A percentile compares a stretch with the other conserved stretches of the same genome.
phyloP scores from a whole-genome alignment of 2,329 filamentous ascomycete species.

The Paramyrothecium sp. region DNA sequence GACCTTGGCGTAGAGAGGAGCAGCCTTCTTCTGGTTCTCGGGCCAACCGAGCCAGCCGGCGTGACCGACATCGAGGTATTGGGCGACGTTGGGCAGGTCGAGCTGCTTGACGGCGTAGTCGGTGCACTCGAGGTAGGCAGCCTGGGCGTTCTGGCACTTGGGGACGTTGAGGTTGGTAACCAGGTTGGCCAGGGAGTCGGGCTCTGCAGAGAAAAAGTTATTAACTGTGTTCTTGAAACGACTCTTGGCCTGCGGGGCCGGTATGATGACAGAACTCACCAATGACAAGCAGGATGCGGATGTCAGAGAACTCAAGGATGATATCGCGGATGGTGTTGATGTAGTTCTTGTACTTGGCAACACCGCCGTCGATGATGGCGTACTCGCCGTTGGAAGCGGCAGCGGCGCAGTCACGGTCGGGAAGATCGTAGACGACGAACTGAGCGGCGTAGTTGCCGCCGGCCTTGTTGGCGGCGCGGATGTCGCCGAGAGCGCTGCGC shows the following conservation, averaged over 20 bases:
- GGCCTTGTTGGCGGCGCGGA: constrained; percentile 34
- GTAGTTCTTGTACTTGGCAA: constrained; percentile 54
- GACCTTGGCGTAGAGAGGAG: constrained; percentile 42
- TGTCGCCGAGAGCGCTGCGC: constrained; percentile 42
- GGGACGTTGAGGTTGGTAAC: constrained; percentile 52
- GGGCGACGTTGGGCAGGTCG: constrained; percentile 54
- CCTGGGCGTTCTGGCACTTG: constrained; percentile 48
- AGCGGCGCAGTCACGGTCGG: constrained; percentile 57
- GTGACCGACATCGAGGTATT: constrained; percentile 59
- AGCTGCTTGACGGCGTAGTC: constrained; percentile 50
- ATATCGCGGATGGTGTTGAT: constrained; percentile 47
- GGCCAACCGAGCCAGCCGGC: constrained; percentile 59
- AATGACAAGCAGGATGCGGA: constrained; percentile 43
- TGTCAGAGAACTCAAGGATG: constrained; percentile 40
- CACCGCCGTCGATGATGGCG: constrained; percentile 46
- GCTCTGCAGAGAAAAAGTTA: constrained; percentile 34
- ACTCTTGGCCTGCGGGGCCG: rapidly evolving
- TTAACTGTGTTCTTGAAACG: background rate
- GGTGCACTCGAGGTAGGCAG: constrained; percentile 47
- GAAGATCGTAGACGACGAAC: constrained; percentile 57
- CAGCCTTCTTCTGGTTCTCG: constrained; percentile 49
- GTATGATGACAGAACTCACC: constrained; percentile 17
- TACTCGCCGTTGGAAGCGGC: constrained; percentile 57
- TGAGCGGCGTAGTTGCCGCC: constrained; percentile 42
- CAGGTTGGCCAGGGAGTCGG: constrained; percentile 58